Conservation (phyloP, 1,139 yeast genomes). For the Yamadazyma oceani region DNA sequence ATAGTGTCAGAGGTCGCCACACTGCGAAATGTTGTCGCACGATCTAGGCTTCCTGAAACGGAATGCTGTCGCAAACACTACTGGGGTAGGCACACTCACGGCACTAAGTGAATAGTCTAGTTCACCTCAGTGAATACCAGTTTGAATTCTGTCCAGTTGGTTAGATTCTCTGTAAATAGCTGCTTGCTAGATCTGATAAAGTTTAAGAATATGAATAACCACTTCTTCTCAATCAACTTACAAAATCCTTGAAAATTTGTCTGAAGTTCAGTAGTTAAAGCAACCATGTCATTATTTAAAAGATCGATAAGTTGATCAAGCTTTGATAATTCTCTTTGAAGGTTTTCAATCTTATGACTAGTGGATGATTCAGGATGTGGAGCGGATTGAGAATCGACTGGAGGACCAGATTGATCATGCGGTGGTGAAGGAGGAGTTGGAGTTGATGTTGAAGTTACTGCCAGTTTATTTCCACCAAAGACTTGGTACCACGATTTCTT, state of each 20-base stretch:
- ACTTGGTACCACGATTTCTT: constrained; percentile 49
- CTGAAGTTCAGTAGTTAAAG: constrained; percentile 33
- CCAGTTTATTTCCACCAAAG: constrained; percentile 39
- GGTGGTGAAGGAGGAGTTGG: constrained; percentile 5
- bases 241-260: constrained; percentile 34
- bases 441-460: constrained; percentile 8
- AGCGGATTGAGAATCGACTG: too few species aligned
- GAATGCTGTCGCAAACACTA: neutral
- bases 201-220: constrained; percentile 40
- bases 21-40: neutral
- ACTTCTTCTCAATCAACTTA: constrained; percentile 38
- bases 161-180: constrained; percentile 37
- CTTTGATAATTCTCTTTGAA: constrained; percentile 44
- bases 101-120: too few species aligned
- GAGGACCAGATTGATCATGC: too few species aligned
- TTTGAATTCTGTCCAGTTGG: constrained; percentile 40
- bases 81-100: too few species aligned
- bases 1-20: too few species aligned
- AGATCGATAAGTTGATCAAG: constrained; percentile 43
- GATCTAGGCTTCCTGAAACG: neutral
- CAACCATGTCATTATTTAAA: constrained; percentile 36
- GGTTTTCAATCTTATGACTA: constrained; percentile 22
- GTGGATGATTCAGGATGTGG: too few species aligned
- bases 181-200: constrained; percentile 39
- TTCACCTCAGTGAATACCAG: constrained; percentile 11